These are phyloP conservation scores for Nicotiana knightiana DNA, from an alignment of 257 asterid species.

Conservation along the genomic window DNA sequence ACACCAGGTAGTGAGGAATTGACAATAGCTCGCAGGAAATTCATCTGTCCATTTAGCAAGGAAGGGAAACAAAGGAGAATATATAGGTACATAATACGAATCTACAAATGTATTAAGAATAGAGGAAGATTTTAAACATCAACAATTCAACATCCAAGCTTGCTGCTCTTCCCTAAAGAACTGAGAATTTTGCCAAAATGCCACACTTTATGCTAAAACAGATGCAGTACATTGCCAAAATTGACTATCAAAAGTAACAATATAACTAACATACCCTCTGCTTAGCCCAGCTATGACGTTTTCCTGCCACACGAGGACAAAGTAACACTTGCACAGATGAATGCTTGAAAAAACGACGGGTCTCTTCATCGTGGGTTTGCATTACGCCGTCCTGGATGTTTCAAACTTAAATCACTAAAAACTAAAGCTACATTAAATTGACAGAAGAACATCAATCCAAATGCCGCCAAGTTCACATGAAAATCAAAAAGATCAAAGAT, in stretches of 20 bases:
- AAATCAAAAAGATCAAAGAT: neutral
- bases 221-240: neutral
- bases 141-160: neutral
- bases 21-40: neutral
- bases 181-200: neutral
- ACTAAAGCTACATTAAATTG: neutral
- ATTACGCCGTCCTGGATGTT: conserved; percentile 80
- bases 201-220: neutral
- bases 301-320: conserved; percentile 94
- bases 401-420: neutral
- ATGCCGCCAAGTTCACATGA: neutral
- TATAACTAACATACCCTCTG: conserved; percentile 49
- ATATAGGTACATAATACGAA: neutral
- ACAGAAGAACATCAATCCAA: neutral
- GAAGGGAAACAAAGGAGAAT: neutral
- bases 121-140: neutral
- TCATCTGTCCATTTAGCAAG: neutral
- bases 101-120: neutral
- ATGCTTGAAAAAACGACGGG: conserved; percentile 81
- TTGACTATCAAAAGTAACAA: neutral
- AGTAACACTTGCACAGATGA: conserved; percentile 97
- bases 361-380: conserved; percentile 98
- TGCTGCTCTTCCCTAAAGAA: neutral
- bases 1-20: no score
- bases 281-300: conserved; percentile 91